phyloP scores from a whole-genome alignment of 1,284 basidiomycete species.

The Ceraceosorus guamensis region DNA sequence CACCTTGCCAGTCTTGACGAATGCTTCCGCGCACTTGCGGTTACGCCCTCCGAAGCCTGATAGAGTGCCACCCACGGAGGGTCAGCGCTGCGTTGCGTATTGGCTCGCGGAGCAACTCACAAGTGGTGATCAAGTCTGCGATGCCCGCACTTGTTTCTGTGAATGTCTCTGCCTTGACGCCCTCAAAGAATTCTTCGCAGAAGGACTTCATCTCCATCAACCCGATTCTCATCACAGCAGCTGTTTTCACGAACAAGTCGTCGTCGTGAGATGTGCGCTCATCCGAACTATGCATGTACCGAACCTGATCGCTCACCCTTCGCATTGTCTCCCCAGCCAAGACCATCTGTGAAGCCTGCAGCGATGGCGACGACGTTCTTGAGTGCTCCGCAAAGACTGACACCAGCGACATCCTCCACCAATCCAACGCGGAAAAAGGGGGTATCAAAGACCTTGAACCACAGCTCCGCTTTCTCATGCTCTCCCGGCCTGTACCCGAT shows the following conservation, averaged over 20 bases:
- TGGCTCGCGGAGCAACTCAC: background rate
- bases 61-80: too few relatives aligned
- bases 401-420: constrained; percentile 57
- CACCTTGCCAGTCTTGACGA: constrained; percentile 54
- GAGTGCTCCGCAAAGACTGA: constrained; percentile 56
- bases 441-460: constrained; percentile 52
- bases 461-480: constrained; percentile 30
- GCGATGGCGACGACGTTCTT: constrained; percentile 58
- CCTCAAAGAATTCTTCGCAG: constrained; percentile 55
- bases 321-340: constrained; percentile 57
- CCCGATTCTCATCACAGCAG: constrained; percentile 56
- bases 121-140: constrained; percentile 56
- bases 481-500: constrained; percentile 53
- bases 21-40: constrained; percentile 54
- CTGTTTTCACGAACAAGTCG: constrained; percentile 17
- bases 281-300: background rate
- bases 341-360: constrained; percentile 56
- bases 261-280: background rate
- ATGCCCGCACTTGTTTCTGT: constrained; percentile 54
- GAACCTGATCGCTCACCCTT: constrained; percentile 48
- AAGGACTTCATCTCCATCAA: constrained; percentile 50
- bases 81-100: too few relatives aligned
- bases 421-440: constrained; percentile 55
- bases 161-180: constrained; percentile 55
- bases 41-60: constrained; percentile 54